Evolutionary conservation across 1,139 yeast genomes (phyloP), one percentile per base, ranked within the genome.

Genomic region (Geotrichum europaeum): DNA sequence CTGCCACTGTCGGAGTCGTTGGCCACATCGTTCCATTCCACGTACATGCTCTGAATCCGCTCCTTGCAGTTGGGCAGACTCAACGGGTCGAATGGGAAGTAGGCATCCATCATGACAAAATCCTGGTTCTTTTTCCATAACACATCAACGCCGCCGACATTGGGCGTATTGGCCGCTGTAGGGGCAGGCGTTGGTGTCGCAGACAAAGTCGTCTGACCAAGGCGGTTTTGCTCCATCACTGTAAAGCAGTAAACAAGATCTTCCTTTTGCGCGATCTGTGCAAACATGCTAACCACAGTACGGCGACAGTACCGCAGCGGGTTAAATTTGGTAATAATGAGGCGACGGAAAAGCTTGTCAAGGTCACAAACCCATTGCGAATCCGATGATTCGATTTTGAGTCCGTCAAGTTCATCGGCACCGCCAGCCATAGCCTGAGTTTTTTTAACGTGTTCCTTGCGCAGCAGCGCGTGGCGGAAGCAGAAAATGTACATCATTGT

Each of bases 61-160:
- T 74, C 75, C 67, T 84, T 84, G 60, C 90, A 81, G 25, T 74
- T 75, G 54, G 86, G 88, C 65, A 94, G 79, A 57, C 88, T 84
- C 65, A 94, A 76, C 0, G 99, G 99, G 76, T 94, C 99, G 72
- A 89, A 94, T 13, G 99, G 99, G 75, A 94, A 94, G 72, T 90
- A 94, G 15, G 95, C 92, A 72, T 91, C 97, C 60, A 91, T 77
- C 71, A 90, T 96, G 66, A 89, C 82, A 71, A 89, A 90, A 70
- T 91, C 97, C 71, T 88, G 94, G 69, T 83, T 82, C 65, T 68
- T 70, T n/a, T 69, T 67, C 71, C 74, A 70, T 25, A 68, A 59
- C 30, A 67, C 62, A 49, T 62, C 55, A 28, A 64, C 65, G 52
- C 53, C 58, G 9, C 47, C 47, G n/a, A 40, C 20, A 13, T 40